Base-by-base conservation (phyloP, 148 eudicot species). In the Polygonum aviculare region DNA sequence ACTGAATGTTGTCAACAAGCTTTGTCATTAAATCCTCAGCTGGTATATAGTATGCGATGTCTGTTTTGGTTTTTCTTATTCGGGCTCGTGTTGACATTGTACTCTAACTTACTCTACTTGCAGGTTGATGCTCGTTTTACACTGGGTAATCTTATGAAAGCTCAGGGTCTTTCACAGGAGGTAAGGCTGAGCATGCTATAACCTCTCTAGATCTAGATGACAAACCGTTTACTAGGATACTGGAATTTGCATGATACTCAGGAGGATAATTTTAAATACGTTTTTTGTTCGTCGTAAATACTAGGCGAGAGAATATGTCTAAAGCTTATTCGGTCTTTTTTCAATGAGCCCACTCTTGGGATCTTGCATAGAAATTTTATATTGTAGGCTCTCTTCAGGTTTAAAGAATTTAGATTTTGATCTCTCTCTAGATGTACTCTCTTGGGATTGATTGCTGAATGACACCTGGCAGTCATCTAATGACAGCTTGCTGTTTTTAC, bases 121-220 rank as follows among this genome's bases (percentile, higher is more conserved):
- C 79, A 94, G 98, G 90, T 92, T 85, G 98, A 94, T 81, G 98
- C 98, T 40, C 98, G 91, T 77, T 88, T 93, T 82, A 94, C 92
- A 74, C 93, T 94, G 75, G 98, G 98, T 36, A 92, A 92, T 86
- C 77, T 94, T 81, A 86, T 94, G 97, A 94, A 94, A 89, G 88
- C 93, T 57, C 98, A 92, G 86, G 98, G 98, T 39, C 76, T 86
- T 60, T 85, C 89, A 71, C 90, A 89, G 78, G 97, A 94, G 89
- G 98, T 95, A 82, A 82, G 87, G 77, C 36, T 35, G 6, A 33
- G 21, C 72, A 14, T 45, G 10, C 44, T 36, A 36, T 67, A 26
- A 0, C 31, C 31, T 26, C 31, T 26, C 31, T 26, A 0, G 31
- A 26, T 26, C 31, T 26, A 60, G 36, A 60, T 10, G 12, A 60